Conservation (phyloP, 2,329 filamentous ascomycete genomes). For the Colletotrichum siamense region DNA sequence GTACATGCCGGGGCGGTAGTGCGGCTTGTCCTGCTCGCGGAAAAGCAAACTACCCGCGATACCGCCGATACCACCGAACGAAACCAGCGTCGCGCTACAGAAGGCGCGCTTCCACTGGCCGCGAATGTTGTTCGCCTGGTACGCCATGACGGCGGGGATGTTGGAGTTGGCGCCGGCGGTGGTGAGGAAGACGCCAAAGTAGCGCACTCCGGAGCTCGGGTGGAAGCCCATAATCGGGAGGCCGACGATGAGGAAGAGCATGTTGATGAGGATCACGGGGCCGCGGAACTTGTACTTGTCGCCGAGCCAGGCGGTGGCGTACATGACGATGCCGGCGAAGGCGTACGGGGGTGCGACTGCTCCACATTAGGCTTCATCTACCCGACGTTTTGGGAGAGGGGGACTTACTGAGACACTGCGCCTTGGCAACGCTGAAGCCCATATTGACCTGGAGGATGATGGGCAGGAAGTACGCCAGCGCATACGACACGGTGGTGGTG, state of each 20-base stretch:
- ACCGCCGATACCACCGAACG: constrained; percentile 78
- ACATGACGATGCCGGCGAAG: constrained; percentile 70
- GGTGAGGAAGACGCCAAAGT: constrained; percentile 78
- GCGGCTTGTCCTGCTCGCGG: constrained; percentile 58
- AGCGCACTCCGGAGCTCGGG: constrained; percentile 60
- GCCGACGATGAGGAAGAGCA: constrained; percentile 70
- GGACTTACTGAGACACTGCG: constrained; percentile 64
- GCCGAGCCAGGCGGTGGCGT: constrained; percentile 63
- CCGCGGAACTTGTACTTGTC: constrained; percentile 72
- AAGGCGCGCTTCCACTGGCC: constrained; percentile 90
- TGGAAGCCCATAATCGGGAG: constrained; percentile 77
- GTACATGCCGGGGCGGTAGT: constrained; percentile 61
- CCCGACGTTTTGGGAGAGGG: no score
- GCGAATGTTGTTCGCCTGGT: constrained; percentile 87
- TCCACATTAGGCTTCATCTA: neutral
- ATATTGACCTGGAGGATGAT: constrained; percentile 71
- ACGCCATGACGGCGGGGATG: constrained; percentile 75
- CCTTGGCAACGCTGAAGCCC: constrained; percentile 65
- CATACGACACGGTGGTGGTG: constrained; percentile 75
- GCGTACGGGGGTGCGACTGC: constrained; percentile 70
- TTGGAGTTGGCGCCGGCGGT: constrained; percentile 81
- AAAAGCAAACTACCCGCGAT: constrained; percentile 80
- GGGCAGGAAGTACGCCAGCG: constrained; percentile 80
- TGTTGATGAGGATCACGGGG: constrained; percentile 70
- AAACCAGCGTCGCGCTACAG: constrained; percentile 76